Evolutionary conservation across 257 asterid species (phyloP), one percentile per base, ranked within the genome.

Genomic region (Misopates orontium): DNA sequence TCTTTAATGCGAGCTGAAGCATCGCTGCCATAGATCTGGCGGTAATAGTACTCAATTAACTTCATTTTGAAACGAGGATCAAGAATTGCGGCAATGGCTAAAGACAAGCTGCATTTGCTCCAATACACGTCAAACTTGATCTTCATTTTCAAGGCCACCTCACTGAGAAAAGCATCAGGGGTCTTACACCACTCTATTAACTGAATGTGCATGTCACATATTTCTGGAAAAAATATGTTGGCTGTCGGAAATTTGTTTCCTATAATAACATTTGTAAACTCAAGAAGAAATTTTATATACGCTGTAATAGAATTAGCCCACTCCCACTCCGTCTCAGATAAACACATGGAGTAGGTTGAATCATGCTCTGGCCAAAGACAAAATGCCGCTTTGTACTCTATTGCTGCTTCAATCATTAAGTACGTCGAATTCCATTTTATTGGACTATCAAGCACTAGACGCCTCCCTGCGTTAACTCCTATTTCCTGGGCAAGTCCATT

Each of bases 41-140:
- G 71, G 56, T 80, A 93, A 70, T 87, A 93, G 75, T 85, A 93
- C 70, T 93, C 99, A 22, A 93, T 91, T 78, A 93, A 72, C 85
- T 86, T 87, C 91, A 90, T 84, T 80, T 93, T 93, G 82, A 81
- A 93, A 71, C 97, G 88, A 56, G 99, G 99, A 69, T 93, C 99
- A 62, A 93, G 80, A 55, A 87, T 78, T 10, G 91, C 91, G 36
- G 97, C 95, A 74, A 90, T 71, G 67, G 97, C 95, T 77, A 84
- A 77, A 66, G 74, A 69, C 74, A 82, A 78, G 77, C 87, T 81
- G 76, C 97, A 89, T 74, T 86, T 90, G 80, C 71, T 83, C 99
- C 97, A 93, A 70, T 83, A 90, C 45, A 55, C 73, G 44, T 93
- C 99, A 60, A 93, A 93, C 67, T 79, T 93, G 73, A 71, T 66